Evolutionary conservation across 2,329 filamentous ascomycete genomes (phyloP), one percentile per base, ranked within the genome.

Genomic region (Eutypa lata): DNA sequence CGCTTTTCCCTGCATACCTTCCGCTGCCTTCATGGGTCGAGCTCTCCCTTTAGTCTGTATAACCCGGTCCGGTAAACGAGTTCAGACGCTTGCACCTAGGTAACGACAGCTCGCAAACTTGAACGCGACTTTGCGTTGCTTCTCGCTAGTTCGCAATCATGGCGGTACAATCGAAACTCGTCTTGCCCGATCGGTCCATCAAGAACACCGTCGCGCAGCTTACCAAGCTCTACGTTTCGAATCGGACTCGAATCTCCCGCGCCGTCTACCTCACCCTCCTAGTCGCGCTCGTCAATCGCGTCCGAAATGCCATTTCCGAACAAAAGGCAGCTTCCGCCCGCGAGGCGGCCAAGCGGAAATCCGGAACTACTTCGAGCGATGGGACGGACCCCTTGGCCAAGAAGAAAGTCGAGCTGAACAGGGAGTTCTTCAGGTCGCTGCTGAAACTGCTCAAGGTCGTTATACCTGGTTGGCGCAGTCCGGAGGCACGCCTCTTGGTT

Each of bases 301-400:
- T 97, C 51, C 91, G 92, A 63, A 87, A 91, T 81, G 92, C 93
- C 63, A 88, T 97, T 66, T 87, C 89, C 54, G 92, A 97, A 70
- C 94, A 97, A 71, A 96, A 96, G 71, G 89, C 90, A 16, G 90
- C 91, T 2, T 88, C 89, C 1, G 77, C 77, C 49, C 83, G 87
- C 56, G 86, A 89, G 54, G 82, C 84, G 6, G 82, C 84, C 60
- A 73, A 78, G 62, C 75, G 79, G 58, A 72, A 71, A 65, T 80
- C 68, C 71, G 84, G 67, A 65, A 81, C 72, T 64, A 84, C 70
- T 61, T 80, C 68, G 65, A 75, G 65, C 60, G 57, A 65, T 61
- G 60, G 68, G 61, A 55, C 54, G 33, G 59, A 65, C 33, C 61
- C 63, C 21, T 54, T 58, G 21, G 65, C 58, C 45, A 70, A 66